Base-by-base conservation (phyloP, 768 basidiomycete species). In the Dentipellis fragilis region DNA sequence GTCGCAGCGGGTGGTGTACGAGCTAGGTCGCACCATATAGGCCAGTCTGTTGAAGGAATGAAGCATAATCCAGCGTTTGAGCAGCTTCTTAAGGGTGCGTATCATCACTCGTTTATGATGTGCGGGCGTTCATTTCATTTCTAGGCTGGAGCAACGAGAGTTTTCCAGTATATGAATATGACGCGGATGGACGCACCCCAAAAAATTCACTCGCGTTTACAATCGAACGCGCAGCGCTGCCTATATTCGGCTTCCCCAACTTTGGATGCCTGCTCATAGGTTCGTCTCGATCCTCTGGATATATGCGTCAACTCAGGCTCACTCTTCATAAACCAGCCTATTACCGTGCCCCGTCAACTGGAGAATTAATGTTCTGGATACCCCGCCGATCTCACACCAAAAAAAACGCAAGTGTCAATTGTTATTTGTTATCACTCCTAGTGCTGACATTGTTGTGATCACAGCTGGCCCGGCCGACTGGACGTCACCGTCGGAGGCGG, bases 401-500 rank as follows among this genome's bases (percentile, higher is more conserved):
- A 61, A 69, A 69, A 66, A 63, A 75, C 68, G 75, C 75, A 62
- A 8, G 71, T 67, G 9, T 14, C 7, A 11, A 21, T n/a, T 17
- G 3, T 54, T 10, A 9, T 16, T 10, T 45, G n/a, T 38, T 37
- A 14, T 51, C 45, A 10, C 45, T 17, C 40, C 50, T 55, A 3
- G 3, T 6, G 29, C 29, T 29, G 29, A 39, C 35, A 45, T 19
- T 35, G 38, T 56, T 22, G 14, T 16, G 9, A 60, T 34, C 42
- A 45, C 49, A 71, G 70, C 16, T 71, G 66, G 64, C 71, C 72
- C 4, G 73, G 75, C 4, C 60, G 58, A 38, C 69, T 76, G 1
- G 75, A 76, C 59, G 74, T 74, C 23, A 76, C 74, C 2, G 71
- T 69, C 17, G 74, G 72, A 45, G 75, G 75, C 14, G 73, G 75